A percentile compares a stretch with the other conserved stretches of the same genome.
Evolutionary conservation across 495 filamentous ascomycete species (phyloP).

Genomic region (Penicillium roqueforti): DNA sequence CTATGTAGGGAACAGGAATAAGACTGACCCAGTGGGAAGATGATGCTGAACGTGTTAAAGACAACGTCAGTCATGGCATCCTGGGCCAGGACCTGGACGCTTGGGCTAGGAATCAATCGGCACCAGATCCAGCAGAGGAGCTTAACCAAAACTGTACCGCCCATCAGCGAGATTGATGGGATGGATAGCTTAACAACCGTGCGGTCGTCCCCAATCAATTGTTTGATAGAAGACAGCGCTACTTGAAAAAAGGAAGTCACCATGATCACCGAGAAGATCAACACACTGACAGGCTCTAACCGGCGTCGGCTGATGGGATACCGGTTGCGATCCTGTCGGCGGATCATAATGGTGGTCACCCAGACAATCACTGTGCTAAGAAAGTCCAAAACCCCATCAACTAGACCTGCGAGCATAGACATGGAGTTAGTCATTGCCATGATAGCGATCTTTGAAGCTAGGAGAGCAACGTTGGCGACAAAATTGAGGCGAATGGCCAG

Average conservation of each 20-base stretch:
- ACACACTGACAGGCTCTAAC: conserved; percentile 73
- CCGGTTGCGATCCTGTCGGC: conserved; percentile 67
- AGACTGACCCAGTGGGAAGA: conserved; percentile 39
- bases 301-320: conserved; percentile 78
- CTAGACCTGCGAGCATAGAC: conserved; percentile 82
- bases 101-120: conserved; percentile 80
- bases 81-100: conserved; percentile 77
- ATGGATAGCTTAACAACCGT: conserved; percentile 65
- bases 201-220: conserved; percentile 60
- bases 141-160: conserved; percentile 76
- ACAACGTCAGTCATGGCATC: conserved; percentile 70
- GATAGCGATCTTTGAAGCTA: conserved; percentile 76
- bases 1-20: neutral
- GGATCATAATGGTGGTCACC: conserved; percentile 72
- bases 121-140: conserved; percentile 86
- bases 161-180: conserved; percentile 79
- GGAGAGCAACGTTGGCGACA: conserved; percentile 71
- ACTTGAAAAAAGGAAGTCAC: conserved; percentile 87
- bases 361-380: conserved; percentile 82
- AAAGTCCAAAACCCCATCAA: conserved; percentile 86
- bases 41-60: conserved; percentile 89
- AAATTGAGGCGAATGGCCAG: conserved; percentile 85
- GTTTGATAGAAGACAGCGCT: conserved; percentile 63
- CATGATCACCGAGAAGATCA: conserved; percentile 81
- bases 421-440: conserved; percentile 75